phyloP scores from a whole-genome alignment of 2,329 filamentous ascomycete species.

The Penicillium rolfsii region DNA sequence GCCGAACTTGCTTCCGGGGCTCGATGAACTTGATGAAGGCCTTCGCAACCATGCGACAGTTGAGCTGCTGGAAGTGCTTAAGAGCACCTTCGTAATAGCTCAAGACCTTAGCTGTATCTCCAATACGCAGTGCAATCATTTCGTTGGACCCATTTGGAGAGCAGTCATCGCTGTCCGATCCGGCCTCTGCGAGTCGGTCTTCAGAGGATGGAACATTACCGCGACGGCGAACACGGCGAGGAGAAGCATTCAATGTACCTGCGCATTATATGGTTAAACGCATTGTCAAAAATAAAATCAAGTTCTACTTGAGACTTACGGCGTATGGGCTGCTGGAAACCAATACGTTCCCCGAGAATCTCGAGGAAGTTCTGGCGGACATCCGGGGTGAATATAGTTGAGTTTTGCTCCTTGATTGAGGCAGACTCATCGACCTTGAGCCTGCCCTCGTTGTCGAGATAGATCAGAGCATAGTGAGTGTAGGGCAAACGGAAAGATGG shows the following conservation, averaged over 20 bases:
- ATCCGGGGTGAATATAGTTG: conserved; percentile 39
- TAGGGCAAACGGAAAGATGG: conserved; percentile 35
- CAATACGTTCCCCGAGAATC: conserved; percentile 36
- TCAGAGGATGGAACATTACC: conserved; percentile 26
- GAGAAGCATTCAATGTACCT: conserved; percentile 25
- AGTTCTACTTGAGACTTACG: conserved; percentile 29
- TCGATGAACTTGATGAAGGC: conserved; percentile 53
- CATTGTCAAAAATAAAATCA: neutral
- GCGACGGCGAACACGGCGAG: conserved; percentile 37
- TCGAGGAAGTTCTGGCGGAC: conserved; percentile 43
- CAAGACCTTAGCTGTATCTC: conserved; percentile 43
- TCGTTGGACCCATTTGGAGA: conserved; percentile 26
- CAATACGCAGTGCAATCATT: conserved; percentile 41
- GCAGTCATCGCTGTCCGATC: conserved; percentile 33
- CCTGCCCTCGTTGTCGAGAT: conserved; percentile 39
- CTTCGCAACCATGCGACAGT: conserved; percentile 51
- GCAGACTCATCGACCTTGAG: conserved; percentile 39
- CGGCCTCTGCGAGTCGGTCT: conserved; percentile 24
- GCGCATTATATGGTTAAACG: neutral
- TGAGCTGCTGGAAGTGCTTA: conserved; percentile 50
- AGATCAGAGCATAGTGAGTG: conserved; percentile 43
- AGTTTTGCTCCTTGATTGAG: conserved; percentile 37
- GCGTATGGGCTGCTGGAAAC: conserved; percentile 33
- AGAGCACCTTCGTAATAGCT: conserved; percentile 48
- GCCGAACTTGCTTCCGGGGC: conserved; percentile 52